Percentiles rank a stretch among this genome's conserved stretches.
Evolutionary conservation across 371 early-diverging fungal genomes (phyloP).

Genomic region (Saksenaea vasiformis): DNA sequence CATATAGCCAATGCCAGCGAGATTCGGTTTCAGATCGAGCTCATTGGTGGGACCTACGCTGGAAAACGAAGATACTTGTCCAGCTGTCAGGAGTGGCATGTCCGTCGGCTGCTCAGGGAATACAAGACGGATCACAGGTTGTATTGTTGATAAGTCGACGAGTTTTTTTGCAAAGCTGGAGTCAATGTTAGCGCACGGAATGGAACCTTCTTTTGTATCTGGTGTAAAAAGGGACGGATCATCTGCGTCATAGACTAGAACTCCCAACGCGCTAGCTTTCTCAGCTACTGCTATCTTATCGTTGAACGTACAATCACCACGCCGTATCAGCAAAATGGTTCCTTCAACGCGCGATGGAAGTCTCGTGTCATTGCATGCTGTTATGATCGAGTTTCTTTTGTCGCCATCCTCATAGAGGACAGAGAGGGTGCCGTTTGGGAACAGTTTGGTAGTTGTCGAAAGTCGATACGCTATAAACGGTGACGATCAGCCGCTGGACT

Average conservation of each 20-base stretch:
- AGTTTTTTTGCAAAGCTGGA: conserved; percentile 22
- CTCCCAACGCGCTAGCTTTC: conserved; percentile 47
- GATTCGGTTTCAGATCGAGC: conserved; percentile 51
- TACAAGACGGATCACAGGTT: not conserved
- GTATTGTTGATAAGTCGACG: not conserved
- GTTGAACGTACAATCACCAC: conserved; percentile 56
- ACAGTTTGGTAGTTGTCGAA: conserved; percentile 22
- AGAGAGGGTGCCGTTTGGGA: conserved; percentile 30
- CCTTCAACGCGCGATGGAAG: conserved; percentile 14
- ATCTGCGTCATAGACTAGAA: conserved; percentile 50
- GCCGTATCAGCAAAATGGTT: conserved; percentile 48
- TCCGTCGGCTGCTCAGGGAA: conserved; percentile 8
- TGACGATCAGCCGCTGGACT: conserved; percentile 42
- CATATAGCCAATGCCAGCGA: conserved; percentile 69
- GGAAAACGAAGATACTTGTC: conserved; percentile 49
- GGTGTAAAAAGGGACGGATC: conserved; percentile 11
- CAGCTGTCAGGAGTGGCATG: conserved; percentile 27
- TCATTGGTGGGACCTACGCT: conserved; percentile 52
- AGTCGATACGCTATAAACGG: conserved; percentile 36
- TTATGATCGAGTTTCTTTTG: not conserved
- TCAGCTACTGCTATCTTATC: conserved; percentile 40
- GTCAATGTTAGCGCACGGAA: conserved; percentile 49
- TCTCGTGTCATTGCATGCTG: conserved; percentile 3
- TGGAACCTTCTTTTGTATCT: conserved; percentile 12
- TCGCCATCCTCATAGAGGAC: conserved; percentile 8